These are phyloP conservation scores for Knoxdaviesia proteae DNA, from an alignment of 2,329 filamentous ascomycete genomes.

Conservation along the genomic window DNA sequence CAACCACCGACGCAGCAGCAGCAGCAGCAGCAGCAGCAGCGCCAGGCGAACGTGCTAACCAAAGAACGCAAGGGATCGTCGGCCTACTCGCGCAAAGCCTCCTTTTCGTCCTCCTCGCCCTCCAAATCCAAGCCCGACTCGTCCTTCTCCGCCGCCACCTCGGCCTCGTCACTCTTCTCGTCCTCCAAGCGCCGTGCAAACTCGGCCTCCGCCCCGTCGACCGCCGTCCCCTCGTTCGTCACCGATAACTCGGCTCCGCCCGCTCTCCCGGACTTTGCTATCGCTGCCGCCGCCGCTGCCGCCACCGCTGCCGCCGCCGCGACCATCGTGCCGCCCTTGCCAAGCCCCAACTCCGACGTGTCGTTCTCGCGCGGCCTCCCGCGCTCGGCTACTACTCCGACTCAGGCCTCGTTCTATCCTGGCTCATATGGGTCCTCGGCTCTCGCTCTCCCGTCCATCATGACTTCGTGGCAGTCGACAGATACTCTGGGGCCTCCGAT, in stretches of 20 bases:
- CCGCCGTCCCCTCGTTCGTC: conserved; percentile 15
- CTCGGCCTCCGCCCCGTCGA: conserved; percentile 12
- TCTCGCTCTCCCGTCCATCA: neutral
- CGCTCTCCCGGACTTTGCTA: conserved; percentile 31
- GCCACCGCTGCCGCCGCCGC: conserved; percentile 6
- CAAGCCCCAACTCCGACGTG: conserved; percentile 7
- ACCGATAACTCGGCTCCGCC: conserved; percentile 27
- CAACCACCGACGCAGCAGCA: conserved; percentile 2
- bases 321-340: conserved; percentile 7
- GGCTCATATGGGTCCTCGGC: too few species aligned
- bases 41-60: conserved; percentile 7
- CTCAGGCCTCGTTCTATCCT: too few species aligned
- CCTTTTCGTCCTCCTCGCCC: conserved; percentile 19
- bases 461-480: conserved; percentile 15
- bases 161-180: conserved; percentile 13
- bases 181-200: conserved; percentile 18
- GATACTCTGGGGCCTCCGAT: neutral
- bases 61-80: conserved; percentile 28
- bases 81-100: conserved; percentile 28
- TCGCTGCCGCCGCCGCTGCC: conserved; percentile 19
- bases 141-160: conserved; percentile 13
- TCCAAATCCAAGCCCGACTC: conserved; percentile 12
- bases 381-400: too few species aligned
- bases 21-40: conserved; percentile 3
- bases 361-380: neutral